phyloP scores from a whole-genome alignment of 495 filamentous ascomycete species.

The Clavariopsis aquatica region DNA sequence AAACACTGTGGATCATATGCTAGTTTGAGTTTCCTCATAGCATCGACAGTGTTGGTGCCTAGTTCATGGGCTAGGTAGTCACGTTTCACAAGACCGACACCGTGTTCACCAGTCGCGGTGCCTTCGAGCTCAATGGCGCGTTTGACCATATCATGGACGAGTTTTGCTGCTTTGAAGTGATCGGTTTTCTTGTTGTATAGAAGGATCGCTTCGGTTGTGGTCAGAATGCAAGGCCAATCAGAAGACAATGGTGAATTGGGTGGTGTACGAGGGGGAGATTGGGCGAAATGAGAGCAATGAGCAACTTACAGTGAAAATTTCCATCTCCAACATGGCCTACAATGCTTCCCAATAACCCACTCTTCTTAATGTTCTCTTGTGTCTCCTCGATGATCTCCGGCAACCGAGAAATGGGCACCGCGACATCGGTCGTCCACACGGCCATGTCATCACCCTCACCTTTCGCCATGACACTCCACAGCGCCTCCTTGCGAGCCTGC shows the following conservation, averaged over 20 bases:
- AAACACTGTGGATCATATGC: conserved; percentile 76
- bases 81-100: conserved; percentile 77
- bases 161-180: conserved; percentile 62
- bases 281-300: not conserved
- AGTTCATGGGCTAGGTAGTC: conserved; percentile 77
- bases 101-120: conserved; percentile 82
- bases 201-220: conserved; percentile 57
- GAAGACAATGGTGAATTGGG: no score
- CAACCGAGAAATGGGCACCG: conserved; percentile 72
- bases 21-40: conserved; percentile 76
- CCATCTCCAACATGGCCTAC: conserved; percentile 84
- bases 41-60: conserved; percentile 69
- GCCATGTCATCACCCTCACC: conserved; percentile 58
- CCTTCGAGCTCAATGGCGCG: conserved; percentile 79
- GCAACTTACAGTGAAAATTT: conserved; percentile 70
- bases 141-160: conserved; percentile 83
- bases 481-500: conserved; percentile 82
- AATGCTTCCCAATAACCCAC: conserved; percentile 69
- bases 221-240: no score
- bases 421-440: conserved; percentile 84
- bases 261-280: not conserved
- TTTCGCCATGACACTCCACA: conserved; percentile 75
- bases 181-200: conserved; percentile 66
- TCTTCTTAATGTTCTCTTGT: conserved; percentile 66
- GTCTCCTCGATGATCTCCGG: conserved; percentile 78